These are phyloP conservation scores for Allantophomopsis lycopodina DNA, from an alignment of 2,329 filamentous ascomycete genomes.

Conservation along the genomic window DNA sequence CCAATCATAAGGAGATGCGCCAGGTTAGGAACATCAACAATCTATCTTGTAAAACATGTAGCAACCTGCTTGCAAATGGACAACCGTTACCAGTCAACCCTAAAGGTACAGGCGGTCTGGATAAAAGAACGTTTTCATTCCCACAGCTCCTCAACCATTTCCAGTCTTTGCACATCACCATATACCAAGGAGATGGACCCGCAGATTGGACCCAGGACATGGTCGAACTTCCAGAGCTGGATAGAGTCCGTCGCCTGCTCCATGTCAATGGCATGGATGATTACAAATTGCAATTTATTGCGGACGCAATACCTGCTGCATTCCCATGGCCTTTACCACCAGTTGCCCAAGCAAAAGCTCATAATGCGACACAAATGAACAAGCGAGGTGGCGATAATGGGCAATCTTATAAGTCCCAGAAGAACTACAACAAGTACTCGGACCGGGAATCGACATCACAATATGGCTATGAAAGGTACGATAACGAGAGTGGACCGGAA, in stretches of 20 bases:
- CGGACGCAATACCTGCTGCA: constrained; percentile 32
- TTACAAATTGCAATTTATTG: constrained; percentile 34
- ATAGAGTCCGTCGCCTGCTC: constrained; percentile 31
- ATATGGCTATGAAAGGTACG: too few relatives aligned
- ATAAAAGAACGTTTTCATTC: constrained; percentile 34
- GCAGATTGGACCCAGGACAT: constrained; percentile 45
- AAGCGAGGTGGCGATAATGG: too few relatives aligned
- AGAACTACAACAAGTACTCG: too few relatives aligned
- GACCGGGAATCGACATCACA: too few relatives aligned
- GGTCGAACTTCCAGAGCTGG: constrained; percentile 41
- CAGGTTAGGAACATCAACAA: constrained; percentile 38
- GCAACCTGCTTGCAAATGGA: constrained; percentile 18
- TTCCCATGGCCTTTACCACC: constrained; percentile 12
- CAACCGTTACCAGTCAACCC: constrained; percentile 26
- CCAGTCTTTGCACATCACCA: constrained; percentile 21
- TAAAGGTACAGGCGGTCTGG: constrained; percentile 11
- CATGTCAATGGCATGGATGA: constrained; percentile 41
- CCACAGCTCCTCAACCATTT: constrained; percentile 47
- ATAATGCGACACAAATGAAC: neutral
- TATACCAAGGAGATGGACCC: constrained; percentile 14
- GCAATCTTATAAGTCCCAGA: too few relatives aligned
- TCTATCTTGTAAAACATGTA: constrained; percentile 41
- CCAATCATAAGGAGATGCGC: constrained; percentile 41
- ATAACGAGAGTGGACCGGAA: too few relatives aligned
- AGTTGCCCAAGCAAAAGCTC: neutral